These are phyloP conservation scores for Apiospora saccharicola DNA, from an alignment of 2,329 filamentous ascomycete genomes.

Conservation along the genomic window DNA sequence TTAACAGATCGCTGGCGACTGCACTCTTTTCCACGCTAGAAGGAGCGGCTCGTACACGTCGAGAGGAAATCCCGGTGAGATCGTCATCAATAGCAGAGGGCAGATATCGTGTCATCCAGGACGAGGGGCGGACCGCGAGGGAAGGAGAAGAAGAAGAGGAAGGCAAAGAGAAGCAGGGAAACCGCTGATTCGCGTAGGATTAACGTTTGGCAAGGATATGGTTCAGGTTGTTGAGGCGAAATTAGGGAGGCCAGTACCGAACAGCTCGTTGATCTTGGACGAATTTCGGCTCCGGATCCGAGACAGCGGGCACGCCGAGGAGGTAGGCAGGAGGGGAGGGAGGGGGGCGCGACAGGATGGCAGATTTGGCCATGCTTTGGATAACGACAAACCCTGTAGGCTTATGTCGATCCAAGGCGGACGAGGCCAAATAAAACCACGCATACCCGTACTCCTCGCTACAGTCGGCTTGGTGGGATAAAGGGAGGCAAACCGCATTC, in stretches of 20 bases:
- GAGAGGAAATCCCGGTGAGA: background rate
- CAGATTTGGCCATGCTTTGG: background rate
- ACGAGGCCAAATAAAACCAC: background rate
- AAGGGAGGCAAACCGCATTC: slow-evolving; percentile 19
- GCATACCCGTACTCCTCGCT: background rate
- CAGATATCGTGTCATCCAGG: background rate
- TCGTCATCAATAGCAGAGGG: background rate
- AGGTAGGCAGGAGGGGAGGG: background rate
- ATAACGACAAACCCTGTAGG: background rate
- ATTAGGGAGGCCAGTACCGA: slow-evolving; percentile 20
- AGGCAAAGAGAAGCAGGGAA: background rate
- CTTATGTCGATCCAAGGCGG: slow-evolving; percentile 7
- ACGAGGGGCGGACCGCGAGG: background rate
- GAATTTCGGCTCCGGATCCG: slow-evolving; percentile 8
- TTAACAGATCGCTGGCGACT: background rate
- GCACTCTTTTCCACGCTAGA: background rate
- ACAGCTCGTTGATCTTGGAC: slow-evolving; percentile 2
- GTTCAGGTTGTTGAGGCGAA: slow-evolving; percentile 20
- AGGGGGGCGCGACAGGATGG: background rate
- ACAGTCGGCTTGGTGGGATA: background rate
- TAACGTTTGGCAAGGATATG: slow-evolving; percentile 19
- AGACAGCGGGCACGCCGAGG: slow-evolving; percentile 3
- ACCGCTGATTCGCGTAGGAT: background rate
- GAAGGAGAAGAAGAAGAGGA: background rate
- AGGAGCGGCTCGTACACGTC: slow-evolving; percentile 1